Evolutionary conservation across 2,329 filamentous ascomycete species (phyloP).

Genomic region (Westerdykella sp.): DNA sequence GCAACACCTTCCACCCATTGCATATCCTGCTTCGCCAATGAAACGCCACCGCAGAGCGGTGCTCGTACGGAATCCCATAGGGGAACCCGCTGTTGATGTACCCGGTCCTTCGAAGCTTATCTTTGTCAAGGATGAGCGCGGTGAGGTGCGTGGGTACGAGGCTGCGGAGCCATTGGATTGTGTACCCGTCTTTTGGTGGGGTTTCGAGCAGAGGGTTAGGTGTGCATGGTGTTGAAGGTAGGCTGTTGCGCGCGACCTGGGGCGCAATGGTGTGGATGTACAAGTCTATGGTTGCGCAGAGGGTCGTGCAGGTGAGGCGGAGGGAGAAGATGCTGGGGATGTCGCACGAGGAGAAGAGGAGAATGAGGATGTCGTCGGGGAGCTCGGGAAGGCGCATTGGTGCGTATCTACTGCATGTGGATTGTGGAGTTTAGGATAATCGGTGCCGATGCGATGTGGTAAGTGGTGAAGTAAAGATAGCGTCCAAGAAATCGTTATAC

Average conservation of each 20-base stretch:
- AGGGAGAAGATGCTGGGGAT: constrained; percentile 24
- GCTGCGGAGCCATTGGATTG: constrained; percentile 8
- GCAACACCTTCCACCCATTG: too few species aligned
- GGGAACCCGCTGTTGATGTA: constrained; percentile 14
- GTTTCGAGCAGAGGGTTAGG: not conserved
- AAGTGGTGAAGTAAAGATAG: too few species aligned
- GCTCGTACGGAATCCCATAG: constrained; percentile 15
- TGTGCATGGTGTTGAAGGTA: constrained; percentile 1
- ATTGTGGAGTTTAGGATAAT: too few species aligned
- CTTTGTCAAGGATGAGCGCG: constrained; percentile 12
- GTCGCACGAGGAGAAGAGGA: constrained; percentile 21
- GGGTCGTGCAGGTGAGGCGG: constrained; percentile 14
- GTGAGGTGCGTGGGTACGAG: constrained; percentile 13
- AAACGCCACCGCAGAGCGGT: constrained; percentile 4
- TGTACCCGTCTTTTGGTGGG: constrained; percentile 2
- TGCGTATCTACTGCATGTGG: not conserved
- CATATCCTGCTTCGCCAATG: constrained; percentile 7
- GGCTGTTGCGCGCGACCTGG: constrained; percentile 8
- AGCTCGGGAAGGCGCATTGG: constrained; percentile 9
- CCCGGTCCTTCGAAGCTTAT: constrained; percentile 12
- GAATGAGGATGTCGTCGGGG: constrained; percentile 28
- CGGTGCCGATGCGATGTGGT: too few species aligned
- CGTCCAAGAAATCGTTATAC: too few species aligned
- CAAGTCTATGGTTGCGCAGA: constrained; percentile 5
- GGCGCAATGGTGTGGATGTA: constrained; percentile 15